Base-by-base conservation (phyloP, 495 filamentous ascomycete species). In the Penicillium angulare region DNA sequence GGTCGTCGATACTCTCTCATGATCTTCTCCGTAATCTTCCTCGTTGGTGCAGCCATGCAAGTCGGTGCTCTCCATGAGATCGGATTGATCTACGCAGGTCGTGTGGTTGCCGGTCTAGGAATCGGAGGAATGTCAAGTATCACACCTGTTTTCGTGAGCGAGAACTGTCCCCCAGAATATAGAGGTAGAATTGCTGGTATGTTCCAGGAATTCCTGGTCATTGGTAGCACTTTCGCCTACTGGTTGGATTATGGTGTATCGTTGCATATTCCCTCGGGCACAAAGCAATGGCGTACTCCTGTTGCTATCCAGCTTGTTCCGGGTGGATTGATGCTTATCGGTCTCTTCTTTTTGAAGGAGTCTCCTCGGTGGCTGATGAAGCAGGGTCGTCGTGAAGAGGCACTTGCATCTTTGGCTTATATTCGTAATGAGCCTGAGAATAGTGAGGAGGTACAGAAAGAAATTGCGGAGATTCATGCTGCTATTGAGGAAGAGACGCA, bases 401-500 rank as follows among this genome's bases (percentile, higher is more conserved):
- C 77, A 2, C 61, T 73, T 5, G n/a, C 59, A 1, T 67, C 69
- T 0, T 62, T 79, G 3, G 66, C 71, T 13, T 69, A 73, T 33
- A 70, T 78, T 32, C 69, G 76, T 7, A 73, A 73, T 43, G 71
- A 75, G 36, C 38, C 68, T 10, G 42, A 61, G 8, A 59, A 58
- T 33, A 72, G 66, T 41, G 68, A 70, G 21, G 61, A 53, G 6
- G 61, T 79, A 3, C 67, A 71, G 41, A 50, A 52, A 21, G 87
- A 91, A 65, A 68, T 89, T 10, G 82, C 85, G 18, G 87, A 91
- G 61, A 86, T 91, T 52, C 52, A 58, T 7, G 62, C 68, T 23
- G 60, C 69, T 23, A 52, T 71, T 13, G 56, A 61, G 12, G 57
- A 72, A 36, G 71, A 90, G 51, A 47, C 66, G 45, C 43, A 45